Evolutionary conservation across 2,329 filamentous ascomycete species (phyloP), one percentile per base, ranked within the genome.

Genomic region (Drechslera avenae): DNA sequence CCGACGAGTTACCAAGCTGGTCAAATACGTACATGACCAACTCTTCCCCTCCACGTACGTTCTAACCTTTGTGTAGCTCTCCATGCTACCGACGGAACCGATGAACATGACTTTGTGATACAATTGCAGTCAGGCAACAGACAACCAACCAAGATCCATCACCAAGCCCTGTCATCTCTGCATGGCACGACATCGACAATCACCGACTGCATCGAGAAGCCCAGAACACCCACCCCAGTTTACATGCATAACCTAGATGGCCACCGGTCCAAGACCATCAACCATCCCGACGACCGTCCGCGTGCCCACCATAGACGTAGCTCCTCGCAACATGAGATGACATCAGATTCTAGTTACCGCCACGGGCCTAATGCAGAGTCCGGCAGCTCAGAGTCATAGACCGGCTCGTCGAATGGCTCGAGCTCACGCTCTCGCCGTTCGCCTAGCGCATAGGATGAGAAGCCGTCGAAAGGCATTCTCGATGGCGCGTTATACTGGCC

Each of bases 401-500:
- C 60, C 41, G 62, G 56, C 50, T 64, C 60, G 32, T 59, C 56
- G 32, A 23, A 18, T 13, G 40, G 45, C 50, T 59, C 52, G 23
- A 63, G 56, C 45, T 67, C 59, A n/a, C 46, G 39, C 26, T 45
- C 47, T 35, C 41, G 37, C 30, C 36, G 36, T 31, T 43, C 44
- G 12, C 50, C 54, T 9, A 59, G 49, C 47, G 55, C 52, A 41
- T 66, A 59, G 62, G 52, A 69, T 61, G 63, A 64, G 35, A 66
- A 66, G 52, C 49, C 63, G 56, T 53, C 57, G 50, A 45, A 54
- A 35, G 57, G 64, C 18, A 65, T 61, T 50, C 52, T 56, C 19
- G 62, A 64, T 34, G 65, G 66, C 39, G 48, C 59, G 4, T 47
- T 65, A 18, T 72, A 73, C 46, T 70, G 60, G 56, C 59, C 63